A percentile compares a stretch with the other conserved stretches of the same genome.
phyloP scores from a whole-genome alignment of 257 asterid genomes.

The Solanum chiquidenum region DNA sequence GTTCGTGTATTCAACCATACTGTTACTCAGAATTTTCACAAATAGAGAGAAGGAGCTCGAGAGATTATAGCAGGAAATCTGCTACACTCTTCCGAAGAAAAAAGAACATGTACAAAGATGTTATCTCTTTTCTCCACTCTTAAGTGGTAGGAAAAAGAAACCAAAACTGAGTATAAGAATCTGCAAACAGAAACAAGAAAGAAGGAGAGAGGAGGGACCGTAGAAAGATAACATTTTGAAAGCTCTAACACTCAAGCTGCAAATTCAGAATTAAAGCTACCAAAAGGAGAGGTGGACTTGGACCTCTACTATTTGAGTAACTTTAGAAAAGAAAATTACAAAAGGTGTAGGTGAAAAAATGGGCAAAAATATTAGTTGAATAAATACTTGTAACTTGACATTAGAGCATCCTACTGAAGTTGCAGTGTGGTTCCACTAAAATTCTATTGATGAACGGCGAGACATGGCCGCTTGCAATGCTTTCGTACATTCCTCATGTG shows the following conservation, averaged over 20 bases:
- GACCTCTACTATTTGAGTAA: slow-evolving; percentile 26
- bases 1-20: not conserved
- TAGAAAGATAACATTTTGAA: not conserved
- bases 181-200: not conserved
- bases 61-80: not conserved
- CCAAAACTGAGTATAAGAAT: not conserved
- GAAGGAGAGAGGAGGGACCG: not conserved
- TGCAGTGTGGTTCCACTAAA: slow-evolving; percentile 36
- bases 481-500: slow-evolving; percentile 95
- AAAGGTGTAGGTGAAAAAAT: not conserved
- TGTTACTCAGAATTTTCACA: not conserved
- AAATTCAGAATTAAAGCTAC: slow-evolving; percentile 13
- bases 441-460: slow-evolving; percentile 59
- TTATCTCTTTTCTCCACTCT: not conserved
- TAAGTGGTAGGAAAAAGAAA: not conserved
- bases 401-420: slow-evolving; percentile 19
- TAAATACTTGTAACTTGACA: not conserved
- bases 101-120: not conserved
- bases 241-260: slow-evolving; percentile 5
- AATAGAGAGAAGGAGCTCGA: not conserved
- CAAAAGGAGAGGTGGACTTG: slow-evolving; percentile 39
- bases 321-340: slow-evolving; percentile 10
- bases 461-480: slow-evolving; percentile 79
- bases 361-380: not conserved
- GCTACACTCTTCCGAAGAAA: not conserved